Evolutionary conservation across 2,329 filamentous ascomycete genomes (phyloP).

Genomic region (Alternaria infectoria): DNA sequence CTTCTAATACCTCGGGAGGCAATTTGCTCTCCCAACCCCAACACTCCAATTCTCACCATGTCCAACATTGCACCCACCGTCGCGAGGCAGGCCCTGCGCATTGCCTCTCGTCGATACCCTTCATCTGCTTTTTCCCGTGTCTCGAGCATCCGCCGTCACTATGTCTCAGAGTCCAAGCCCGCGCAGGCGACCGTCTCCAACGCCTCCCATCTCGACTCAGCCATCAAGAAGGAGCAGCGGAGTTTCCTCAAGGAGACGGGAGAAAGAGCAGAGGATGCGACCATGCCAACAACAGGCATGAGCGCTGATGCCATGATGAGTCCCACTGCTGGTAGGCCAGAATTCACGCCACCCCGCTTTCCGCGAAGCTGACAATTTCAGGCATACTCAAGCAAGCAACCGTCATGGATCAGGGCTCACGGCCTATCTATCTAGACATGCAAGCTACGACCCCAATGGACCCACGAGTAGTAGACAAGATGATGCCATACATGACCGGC

Average conservation of each 20-base stretch:
- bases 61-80: conserved; percentile 65
- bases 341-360: conserved; percentile 4
- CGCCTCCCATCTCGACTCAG: conserved; percentile 67
- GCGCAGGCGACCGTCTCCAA: conserved; percentile 77
- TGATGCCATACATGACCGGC: conserved; percentile 93
- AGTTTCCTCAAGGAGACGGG: conserved; percentile 71
- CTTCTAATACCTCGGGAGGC: conserved; percentile 9
- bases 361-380: conserved; percentile 35
- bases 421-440: conserved; percentile 98
- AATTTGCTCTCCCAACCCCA: conserved; percentile 4
- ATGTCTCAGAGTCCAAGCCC: conserved; percentile 84
- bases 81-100: conserved; percentile 75
- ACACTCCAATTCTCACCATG: conserved; percentile 45
- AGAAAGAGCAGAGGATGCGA: conserved; percentile 60
- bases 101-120: conserved; percentile 60
- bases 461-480: conserved; percentile 91
- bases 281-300: conserved; percentile 64
- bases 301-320: conserved; percentile 74
- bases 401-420: conserved; percentile 87
- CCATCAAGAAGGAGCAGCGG: conserved; percentile 86
- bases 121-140: conserved; percentile 50
- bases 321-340: conserved; percentile 69
- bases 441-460: conserved; percentile 96
- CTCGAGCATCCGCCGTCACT: conserved; percentile 64
- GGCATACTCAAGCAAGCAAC: conserved; percentile 90